Conservation (phyloP, 306 rosid species). For the Acacia confusa region DNA sequence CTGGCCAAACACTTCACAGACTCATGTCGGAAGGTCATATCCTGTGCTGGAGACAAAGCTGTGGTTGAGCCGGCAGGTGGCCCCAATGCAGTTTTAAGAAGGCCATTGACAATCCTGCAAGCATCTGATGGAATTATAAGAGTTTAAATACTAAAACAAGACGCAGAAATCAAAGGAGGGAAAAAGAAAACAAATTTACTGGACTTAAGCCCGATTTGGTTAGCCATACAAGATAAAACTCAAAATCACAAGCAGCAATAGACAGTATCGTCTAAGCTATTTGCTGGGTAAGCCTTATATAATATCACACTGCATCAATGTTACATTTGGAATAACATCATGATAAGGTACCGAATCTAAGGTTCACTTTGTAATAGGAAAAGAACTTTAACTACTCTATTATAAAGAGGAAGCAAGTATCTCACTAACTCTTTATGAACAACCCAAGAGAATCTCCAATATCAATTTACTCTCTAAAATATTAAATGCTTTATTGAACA, state of each 20-base stretch:
- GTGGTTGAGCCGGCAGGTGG: constrained; percentile 96
- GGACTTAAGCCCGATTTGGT: neutral
- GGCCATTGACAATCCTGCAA: constrained; percentile 99
- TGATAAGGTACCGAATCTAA: no score
- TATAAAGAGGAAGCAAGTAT: no score
- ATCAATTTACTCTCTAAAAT: no score
- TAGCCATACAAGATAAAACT: neutral
- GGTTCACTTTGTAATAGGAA: no score
- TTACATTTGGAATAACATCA: neutral
- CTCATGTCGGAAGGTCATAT: constrained; percentile 91
- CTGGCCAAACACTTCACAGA: constrained; percentile 91
- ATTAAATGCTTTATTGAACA: no score
- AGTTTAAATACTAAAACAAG: constrained; percentile 65
- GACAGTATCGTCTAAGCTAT: neutral
- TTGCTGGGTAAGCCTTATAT: neutral
- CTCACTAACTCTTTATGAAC: no score
- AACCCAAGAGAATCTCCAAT: no score
- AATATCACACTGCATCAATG: neutral
- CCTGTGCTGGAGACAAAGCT: constrained; percentile 87
- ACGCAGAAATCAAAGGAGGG: constrained; percentile 32
- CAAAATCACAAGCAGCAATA: neutral
- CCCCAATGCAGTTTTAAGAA: constrained; percentile 96
- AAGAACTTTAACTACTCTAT: no score
- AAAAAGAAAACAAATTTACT: constrained; percentile 21
- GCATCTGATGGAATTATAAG: constrained; percentile 80